Evolutionary conservation across 169 alveolate species (phyloP).

Genomic region (Toxoplasma gondii): DNA sequence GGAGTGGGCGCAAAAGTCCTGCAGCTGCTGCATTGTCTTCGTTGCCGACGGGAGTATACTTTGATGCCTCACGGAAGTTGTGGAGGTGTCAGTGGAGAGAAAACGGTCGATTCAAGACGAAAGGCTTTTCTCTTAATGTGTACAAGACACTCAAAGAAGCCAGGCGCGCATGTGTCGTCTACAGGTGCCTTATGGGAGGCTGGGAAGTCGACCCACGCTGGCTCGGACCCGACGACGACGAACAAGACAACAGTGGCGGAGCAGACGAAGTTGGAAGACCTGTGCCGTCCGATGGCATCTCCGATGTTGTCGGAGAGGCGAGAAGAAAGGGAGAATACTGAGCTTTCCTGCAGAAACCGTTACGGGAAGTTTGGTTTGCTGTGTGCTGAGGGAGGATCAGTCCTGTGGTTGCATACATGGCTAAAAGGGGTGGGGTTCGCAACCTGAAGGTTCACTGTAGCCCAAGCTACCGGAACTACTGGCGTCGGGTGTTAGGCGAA

Average conservation of each 20-base stretch:
- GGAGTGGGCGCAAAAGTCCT: slow-evolving; percentile 15
- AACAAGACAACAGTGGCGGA: neutral
- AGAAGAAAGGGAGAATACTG: neutral
- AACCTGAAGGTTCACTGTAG: too few relatives aligned
- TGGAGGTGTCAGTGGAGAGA: slow-evolving; percentile 93
- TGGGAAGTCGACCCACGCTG: slow-evolving; percentile 86
- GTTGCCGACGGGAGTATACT: slow-evolving; percentile 87
- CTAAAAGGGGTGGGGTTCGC: too few relatives aligned
- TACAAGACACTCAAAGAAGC: slow-evolving; percentile 87
- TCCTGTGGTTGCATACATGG: too few relatives aligned
- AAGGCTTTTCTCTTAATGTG: slow-evolving; percentile 85
- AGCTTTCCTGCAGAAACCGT: too few relatives aligned
- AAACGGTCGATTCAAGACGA: slow-evolving; percentile 87
- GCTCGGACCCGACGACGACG: slow-evolving; percentile 69
- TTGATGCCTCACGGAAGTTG: slow-evolving; percentile 86
- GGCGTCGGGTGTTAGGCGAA: too few relatives aligned
- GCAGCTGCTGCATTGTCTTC: neutral
- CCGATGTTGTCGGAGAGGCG: neutral
- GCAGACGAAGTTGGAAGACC: neutral
- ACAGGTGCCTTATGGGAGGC: slow-evolving; percentile 87
- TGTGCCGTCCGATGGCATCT: neutral
- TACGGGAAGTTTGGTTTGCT: too few relatives aligned
- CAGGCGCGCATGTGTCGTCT: slow-evolving; percentile 83
- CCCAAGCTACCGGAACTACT: too few relatives aligned
- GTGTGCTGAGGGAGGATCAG: too few relatives aligned